phyloP scores from a whole-genome alignment of 2,329 filamentous ascomycete species.

The Lachnellula subtilissima region DNA sequence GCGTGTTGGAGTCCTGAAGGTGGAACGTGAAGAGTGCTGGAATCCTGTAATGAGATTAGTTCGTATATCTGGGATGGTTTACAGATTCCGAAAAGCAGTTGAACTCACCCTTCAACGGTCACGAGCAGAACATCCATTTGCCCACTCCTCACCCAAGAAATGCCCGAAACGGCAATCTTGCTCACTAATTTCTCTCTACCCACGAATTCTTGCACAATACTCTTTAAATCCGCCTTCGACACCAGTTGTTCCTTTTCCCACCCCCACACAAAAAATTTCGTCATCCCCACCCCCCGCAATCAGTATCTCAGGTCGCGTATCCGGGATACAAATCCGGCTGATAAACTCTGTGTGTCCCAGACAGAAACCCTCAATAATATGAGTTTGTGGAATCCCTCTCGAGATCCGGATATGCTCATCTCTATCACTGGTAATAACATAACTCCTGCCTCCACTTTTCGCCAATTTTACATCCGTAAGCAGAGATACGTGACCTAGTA shows the following conservation, averaged over 20 bases:
- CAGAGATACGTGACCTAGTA: conserved; percentile 94
- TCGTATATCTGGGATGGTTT: conserved; percentile 7
- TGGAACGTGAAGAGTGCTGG: conserved; percentile 63
- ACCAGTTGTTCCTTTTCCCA: conserved; percentile 55
- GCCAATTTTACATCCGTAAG: conserved; percentile 69
- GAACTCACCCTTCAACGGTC: conserved; percentile 52
- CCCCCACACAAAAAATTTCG: conserved; percentile 74
- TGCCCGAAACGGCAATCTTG: conserved; percentile 35
- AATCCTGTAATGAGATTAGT: conserved; percentile 34
- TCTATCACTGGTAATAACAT: conserved; percentile 63
- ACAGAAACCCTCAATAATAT: conserved; percentile 86
- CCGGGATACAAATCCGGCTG: conserved; percentile 65
- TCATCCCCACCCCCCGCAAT: conserved; percentile 85
- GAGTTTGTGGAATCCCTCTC: conserved; percentile 72
- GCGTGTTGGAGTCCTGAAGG: conserved; percentile 44
- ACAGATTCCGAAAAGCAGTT: background rate
- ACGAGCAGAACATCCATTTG: conserved; percentile 43
- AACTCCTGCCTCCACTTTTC: conserved; percentile 44
- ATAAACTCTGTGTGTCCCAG: conserved; percentile 85
- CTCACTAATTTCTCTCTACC: conserved; percentile 2
- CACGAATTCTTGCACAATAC: conserved; percentile 41
- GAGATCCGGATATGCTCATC: conserved; percentile 88
- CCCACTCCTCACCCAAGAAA: conserved; percentile 29
- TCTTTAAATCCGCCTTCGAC: conserved; percentile 49
- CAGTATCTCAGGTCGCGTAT: conserved; percentile 53